Evolutionary conservation across 2,329 filamentous ascomycete species (phyloP), one percentile per base, ranked within the genome.

Genomic region (Rhynchosporium graminicola): DNA sequence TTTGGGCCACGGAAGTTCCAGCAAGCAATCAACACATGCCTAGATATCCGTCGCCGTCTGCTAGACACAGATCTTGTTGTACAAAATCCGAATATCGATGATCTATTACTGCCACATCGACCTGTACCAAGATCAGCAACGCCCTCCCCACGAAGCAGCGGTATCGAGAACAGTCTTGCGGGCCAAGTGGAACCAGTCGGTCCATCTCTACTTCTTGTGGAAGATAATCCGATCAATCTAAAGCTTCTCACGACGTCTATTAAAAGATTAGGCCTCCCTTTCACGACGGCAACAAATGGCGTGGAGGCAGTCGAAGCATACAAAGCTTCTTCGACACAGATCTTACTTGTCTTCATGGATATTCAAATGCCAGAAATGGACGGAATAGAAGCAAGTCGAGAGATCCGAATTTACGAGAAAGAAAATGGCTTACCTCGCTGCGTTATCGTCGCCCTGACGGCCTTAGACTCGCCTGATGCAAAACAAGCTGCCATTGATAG

Each of bases 281-380:
- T 73, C n/a, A 72, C 72, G 33, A 72, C 71, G 2, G 65, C 65
- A n/a, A 43, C 48, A 9, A 61, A 66, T 62, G 65, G 65, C 15
- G 31, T 31, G 5, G 28, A 56, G 26, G 65, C 65, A 10, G 42
- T 65, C 0, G 28, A 61, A 8, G 52, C 52, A 15, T 67, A 33
- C 51, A 42, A 42, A 42, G 20, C 28, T 33, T 28, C 51, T n/a
- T 13, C 33, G 13, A 55, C 40, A 2, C 61, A 51, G 31, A 61
- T 57, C 42, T 74, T 75, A 28, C 74, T 80, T 36, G 73, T 82
- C 3, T 74, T 82, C 13, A 82, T 82, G 79, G 82, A 83, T 63
- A 76, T 83, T 4, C 79, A 78, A 61, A 84, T 84, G 82, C 82
- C 82, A 0, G 74, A 82, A 5, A 80, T 83, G 74, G 77, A 83